phyloP scores from a whole-genome alignment of 495 filamentous ascomycete genomes.

The Venustampulla echinocandica region DNA sequence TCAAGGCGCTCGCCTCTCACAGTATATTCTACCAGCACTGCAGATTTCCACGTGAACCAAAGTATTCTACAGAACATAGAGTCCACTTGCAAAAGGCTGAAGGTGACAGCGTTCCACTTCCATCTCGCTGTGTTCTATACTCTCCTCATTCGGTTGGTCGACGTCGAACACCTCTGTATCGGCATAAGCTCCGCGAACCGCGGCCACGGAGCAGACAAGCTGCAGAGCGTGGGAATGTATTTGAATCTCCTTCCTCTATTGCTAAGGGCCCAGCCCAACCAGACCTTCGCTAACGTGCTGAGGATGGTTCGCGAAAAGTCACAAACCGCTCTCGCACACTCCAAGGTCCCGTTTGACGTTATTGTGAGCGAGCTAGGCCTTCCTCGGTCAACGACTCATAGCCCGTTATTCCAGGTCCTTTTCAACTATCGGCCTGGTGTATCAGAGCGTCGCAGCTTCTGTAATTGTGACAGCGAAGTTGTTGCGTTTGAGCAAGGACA shows the following conservation, averaged over 20 bases:
- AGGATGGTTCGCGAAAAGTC: neutral
- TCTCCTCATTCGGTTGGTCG: neutral
- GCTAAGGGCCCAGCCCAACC: neutral
- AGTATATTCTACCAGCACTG: no score
- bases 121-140: neutral
- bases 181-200: neutral
- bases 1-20: no score
- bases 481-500: neutral
- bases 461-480: neutral
- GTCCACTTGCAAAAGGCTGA: neutral
- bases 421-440: conserved; percentile 24
- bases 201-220: neutral
- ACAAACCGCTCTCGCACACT: neutral
- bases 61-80: no score
- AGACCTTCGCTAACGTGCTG: neutral
- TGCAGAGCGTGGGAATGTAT: neutral
- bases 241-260: neutral
- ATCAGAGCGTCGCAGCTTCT: neutral
- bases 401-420: conserved; percentile 29
- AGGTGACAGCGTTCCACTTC: neutral
- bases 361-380: neutral
- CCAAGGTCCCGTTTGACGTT: neutral
- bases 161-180: neutral
- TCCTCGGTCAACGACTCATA: conserved; percentile 13
- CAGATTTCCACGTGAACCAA: no score